These are phyloP conservation scores for Didymosphaeria variabile DNA, from an alignment of 2,329 filamentous ascomycete species.

Conservation along the genomic window DNA sequence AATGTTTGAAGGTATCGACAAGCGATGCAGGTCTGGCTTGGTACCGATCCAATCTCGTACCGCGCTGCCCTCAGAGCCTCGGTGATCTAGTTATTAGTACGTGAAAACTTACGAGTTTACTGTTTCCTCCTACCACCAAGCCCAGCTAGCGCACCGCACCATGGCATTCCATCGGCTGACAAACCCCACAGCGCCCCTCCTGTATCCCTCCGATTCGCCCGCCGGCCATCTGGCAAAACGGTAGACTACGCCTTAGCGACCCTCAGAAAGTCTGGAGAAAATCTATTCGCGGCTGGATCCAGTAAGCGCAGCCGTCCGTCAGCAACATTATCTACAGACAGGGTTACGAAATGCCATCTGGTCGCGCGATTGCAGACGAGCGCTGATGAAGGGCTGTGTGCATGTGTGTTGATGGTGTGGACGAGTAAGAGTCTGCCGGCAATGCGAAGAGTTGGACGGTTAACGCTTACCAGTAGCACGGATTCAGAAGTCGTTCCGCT, in stretches of 20 bases:
- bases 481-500: neutral
- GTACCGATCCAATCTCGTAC: neutral
- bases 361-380: neutral
- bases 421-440: neutral
- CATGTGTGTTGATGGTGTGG: neutral
- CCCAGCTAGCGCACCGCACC: constrained; percentile 7
- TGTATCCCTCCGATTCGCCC: constrained; percentile 21
- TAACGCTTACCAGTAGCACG: neutral
- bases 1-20: neutral
- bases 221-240: constrained; percentile 15
- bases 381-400: neutral
- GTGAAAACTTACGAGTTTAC: neutral
- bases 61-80: neutral
- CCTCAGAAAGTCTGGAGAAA: neutral
- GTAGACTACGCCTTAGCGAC: constrained; percentile 3
- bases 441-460: neutral
- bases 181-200: constrained; percentile 26
- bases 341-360: neutral
- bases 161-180: constrained; percentile 26
- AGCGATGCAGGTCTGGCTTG: neutral
- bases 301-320: neutral
- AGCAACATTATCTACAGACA: neutral
- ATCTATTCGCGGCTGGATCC: neutral
- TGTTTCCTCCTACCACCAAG: neutral
- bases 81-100: neutral